phyloP scores from a whole-genome alignment of 805 yeast genomes.

The Yarrowia sp. region DNA sequence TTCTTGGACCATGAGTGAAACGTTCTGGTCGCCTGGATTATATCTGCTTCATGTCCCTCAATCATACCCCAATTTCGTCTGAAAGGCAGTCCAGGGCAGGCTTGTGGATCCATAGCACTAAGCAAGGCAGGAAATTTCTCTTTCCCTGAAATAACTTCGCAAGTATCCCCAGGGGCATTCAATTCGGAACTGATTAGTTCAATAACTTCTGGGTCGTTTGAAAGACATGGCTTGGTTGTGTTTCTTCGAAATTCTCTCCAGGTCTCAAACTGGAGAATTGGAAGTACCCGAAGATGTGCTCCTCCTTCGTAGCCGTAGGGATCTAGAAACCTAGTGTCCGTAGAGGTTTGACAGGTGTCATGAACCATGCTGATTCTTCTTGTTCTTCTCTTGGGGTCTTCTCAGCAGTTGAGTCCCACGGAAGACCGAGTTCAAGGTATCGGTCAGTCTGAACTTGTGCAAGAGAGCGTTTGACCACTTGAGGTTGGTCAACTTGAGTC shows the following conservation, averaged over 20 bases:
- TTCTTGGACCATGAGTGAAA: neutral
- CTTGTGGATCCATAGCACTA: neutral
- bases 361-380: too few relatives aligned
- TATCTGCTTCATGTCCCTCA: neutral
- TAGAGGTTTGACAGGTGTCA: neutral
- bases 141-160: neutral
- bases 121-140: neutral
- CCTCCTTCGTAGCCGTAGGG: neutral
- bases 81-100: neutral
- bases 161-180: fast-evolving
- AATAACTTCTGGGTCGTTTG: neutral
- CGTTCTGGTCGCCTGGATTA: neutral
- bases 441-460: too few relatives aligned
- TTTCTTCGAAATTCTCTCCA: neutral
- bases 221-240: neutral
- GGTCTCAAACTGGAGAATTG: neutral
- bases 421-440: too few relatives aligned
- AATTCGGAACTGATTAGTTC: neutral
- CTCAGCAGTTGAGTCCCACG: too few relatives aligned
- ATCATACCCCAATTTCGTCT: neutral
- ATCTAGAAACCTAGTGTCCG: neutral
- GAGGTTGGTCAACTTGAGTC: too few relatives aligned
- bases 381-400: too few relatives aligned
- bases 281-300: neutral
- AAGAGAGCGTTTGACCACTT: too few relatives aligned